A percentile compares a stretch with the other conserved stretches of the same genome.
Evolutionary conservation across 345 rosid species (phyloP).

Genomic region (Lumnitzera littorea): DNA sequence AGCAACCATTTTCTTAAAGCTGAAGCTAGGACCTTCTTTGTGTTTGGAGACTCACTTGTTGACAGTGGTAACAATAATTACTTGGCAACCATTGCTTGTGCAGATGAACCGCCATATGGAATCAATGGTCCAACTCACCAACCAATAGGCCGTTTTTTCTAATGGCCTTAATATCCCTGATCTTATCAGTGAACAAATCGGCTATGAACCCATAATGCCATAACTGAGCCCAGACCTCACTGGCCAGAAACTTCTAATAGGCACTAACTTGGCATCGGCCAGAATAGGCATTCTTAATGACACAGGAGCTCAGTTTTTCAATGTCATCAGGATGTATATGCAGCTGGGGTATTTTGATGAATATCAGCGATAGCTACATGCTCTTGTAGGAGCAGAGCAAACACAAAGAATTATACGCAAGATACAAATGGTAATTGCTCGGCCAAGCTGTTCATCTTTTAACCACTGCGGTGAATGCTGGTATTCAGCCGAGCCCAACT

Average conservation of each 20-base stretch:
- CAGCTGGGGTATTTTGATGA: slow-evolving; percentile 53
- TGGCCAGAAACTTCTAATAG: slow-evolving; percentile 44
- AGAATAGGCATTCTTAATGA: slow-evolving; percentile 72
- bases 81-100: slow-evolving; percentile 38
- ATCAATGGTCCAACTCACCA: slow-evolving; percentile 36
- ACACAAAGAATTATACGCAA: slow-evolving; percentile 38
- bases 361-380: slow-evolving; percentile 44
- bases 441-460: no score
- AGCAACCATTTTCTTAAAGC: background rate
- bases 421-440: slow-evolving; percentile 7
- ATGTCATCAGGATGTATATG: slow-evolving; percentile 51
- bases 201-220: slow-evolving; percentile 45
- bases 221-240: slow-evolving; percentile 61
- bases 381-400: slow-evolving; percentile 33
- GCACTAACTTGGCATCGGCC: slow-evolving; percentile 92
- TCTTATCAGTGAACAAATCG: slow-evolving; percentile 34
- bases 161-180: slow-evolving; percentile 46
- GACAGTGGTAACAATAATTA: slow-evolving; percentile 51
- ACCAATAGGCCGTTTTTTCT: slow-evolving; percentile 40
- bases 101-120: slow-evolving; percentile 40
- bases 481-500: no score
- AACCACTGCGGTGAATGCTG: no score
- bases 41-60: slow-evolving; percentile 40
- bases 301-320: slow-evolving; percentile 57
- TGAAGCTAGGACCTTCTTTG: slow-evolving; percentile 21